A percentile compares a stretch with the other conserved stretches of the same genome.
These are phyloP conservation scores for Kwoniella newhampshirensis DNA, from an alignment of 768 basidiomycete genomes.

Conservation along the genomic window DNA sequence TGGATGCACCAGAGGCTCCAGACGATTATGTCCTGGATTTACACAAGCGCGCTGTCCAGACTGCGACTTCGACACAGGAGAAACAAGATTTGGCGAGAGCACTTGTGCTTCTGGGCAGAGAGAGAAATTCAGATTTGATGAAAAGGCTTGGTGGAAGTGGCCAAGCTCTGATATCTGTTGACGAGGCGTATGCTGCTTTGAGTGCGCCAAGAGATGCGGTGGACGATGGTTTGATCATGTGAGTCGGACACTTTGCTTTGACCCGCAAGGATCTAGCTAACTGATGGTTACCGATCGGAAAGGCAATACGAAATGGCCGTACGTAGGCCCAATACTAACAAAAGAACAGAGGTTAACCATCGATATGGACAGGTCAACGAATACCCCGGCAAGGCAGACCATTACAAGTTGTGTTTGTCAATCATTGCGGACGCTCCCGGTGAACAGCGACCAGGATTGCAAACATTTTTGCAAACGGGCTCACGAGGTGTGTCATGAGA, in stretches of 20 bases:
- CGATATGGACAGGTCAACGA: slow-evolving; percentile 25
- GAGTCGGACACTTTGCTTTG: slow-evolving; percentile 2
- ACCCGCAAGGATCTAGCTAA: neutral
- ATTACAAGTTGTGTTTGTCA: slow-evolving; percentile 38
- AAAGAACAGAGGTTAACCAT: neutral
- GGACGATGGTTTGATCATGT: slow-evolving; percentile 47
- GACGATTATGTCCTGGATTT: slow-evolving; percentile 37
- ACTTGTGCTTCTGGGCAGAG: slow-evolving; percentile 27
- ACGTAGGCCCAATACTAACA: no score
- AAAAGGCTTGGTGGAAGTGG: slow-evolving; percentile 30
- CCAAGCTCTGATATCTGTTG: slow-evolving; percentile 33
- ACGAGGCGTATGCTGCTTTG: slow-evolving; percentile 43
- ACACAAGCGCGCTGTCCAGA: slow-evolving; percentile 34
- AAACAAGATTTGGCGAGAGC: slow-evolving; percentile 25
- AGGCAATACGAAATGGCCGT: slow-evolving; percentile 50
- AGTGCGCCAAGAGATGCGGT: slow-evolving; percentile 37
- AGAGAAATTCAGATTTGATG: slow-evolving; percentile 26
- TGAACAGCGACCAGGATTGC: slow-evolving; percentile 36
- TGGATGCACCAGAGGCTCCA: slow-evolving; percentile 34
- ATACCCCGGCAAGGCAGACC: slow-evolving; percentile 41
- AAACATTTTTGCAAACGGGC: slow-evolving; percentile 38
- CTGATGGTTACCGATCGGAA: no score
- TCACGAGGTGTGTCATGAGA: slow-evolving; percentile 25
- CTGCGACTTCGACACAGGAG: slow-evolving; percentile 14
- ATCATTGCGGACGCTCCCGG: slow-evolving; percentile 42